These are phyloP conservation scores for Polyporus arcularius DNA, from an alignment of 768 basidiomycete genomes.

Conservation along the genomic window DNA sequence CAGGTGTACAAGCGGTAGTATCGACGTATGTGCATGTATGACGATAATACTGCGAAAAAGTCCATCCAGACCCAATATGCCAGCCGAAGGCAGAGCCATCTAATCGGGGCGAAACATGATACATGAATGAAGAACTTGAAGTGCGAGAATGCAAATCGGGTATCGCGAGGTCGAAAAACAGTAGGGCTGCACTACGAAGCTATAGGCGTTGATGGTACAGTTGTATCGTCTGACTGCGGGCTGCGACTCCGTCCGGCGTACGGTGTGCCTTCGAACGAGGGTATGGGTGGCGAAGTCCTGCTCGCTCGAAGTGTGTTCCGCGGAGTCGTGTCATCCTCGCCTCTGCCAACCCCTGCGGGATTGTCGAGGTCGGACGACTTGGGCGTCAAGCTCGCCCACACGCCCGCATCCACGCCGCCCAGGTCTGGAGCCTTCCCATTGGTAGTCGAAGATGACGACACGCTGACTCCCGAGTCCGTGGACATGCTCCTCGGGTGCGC, in stretches of 20 bases:
- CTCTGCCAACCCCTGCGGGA: background rate
- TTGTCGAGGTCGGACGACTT: background rate
- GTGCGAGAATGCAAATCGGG: background rate
- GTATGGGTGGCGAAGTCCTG: constrained; percentile 23
- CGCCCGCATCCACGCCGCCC: constrained; percentile 7
- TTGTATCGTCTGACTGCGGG: constrained; percentile 33
- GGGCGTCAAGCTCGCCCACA: constrained; percentile 7
- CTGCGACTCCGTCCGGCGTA: constrained; percentile 30
- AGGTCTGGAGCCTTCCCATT: constrained; percentile 18
- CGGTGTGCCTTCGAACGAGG: constrained; percentile 21
- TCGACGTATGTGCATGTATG: background rate
- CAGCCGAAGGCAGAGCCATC: background rate
- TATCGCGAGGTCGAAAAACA: background rate
- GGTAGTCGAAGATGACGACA: constrained; percentile 22
- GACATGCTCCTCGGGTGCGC: constrained; percentile 12
- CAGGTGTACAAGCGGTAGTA: background rate
- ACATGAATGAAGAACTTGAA: background rate
- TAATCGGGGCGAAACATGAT: background rate
- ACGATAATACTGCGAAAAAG: background rate
- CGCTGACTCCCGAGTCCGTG: constrained; percentile 7
- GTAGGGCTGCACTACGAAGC: background rate
- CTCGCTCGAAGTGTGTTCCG: constrained; percentile 40
- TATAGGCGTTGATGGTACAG: constrained; percentile 16
- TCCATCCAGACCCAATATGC: background rate
- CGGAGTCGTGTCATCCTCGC: constrained; percentile 44